These are phyloP conservation scores for Fusarium sp. DNA, from an alignment of 2,329 filamentous ascomycete genomes.

Conservation along the genomic window DNA sequence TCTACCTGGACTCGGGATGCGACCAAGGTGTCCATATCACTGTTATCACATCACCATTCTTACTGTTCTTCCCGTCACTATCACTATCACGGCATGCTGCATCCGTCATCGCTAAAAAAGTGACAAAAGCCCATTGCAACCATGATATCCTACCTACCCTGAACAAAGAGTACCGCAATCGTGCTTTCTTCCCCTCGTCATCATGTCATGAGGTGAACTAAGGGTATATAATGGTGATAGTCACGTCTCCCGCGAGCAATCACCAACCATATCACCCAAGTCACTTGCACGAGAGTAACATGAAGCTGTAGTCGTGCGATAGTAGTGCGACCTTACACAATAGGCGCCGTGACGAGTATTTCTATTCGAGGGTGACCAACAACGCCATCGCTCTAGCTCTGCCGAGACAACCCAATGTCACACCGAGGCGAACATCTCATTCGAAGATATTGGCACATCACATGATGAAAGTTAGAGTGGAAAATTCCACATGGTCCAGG, in stretches of 20 bases:
- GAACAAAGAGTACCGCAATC: conserved; percentile 28
- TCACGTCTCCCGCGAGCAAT: conserved; percentile 22
- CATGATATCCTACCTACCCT: background rate
- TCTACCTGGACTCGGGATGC: background rate
- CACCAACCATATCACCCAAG: conserved; percentile 42
- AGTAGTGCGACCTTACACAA: conserved; percentile 37
- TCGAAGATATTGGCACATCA: conserved; percentile 39
- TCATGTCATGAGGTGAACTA: background rate
- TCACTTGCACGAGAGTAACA: conserved; percentile 23
- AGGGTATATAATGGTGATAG: conserved; percentile 26
- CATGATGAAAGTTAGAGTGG: conserved; percentile 33
- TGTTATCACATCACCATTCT: conserved; percentile 11
- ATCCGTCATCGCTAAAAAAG: conserved; percentile 8
- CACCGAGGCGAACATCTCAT: conserved; percentile 33
- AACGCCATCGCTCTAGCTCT: conserved; percentile 13
- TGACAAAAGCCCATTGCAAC: conserved; percentile 17
- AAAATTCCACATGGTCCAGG: conserved; percentile 29
- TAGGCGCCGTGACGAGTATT: conserved; percentile 35
- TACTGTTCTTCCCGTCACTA: conserved; percentile 26
- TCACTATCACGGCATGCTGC: conserved; percentile 26
- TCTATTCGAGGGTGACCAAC: conserved; percentile 30
- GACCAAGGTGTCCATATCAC: background rate
- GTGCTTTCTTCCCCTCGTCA: background rate
- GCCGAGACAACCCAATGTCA: conserved; percentile 31
- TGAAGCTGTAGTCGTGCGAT: conserved; percentile 41